Conservation (phyloP, 2,329 filamentous ascomycete genomes). For the Trichoderma citrinoviride region DNA sequence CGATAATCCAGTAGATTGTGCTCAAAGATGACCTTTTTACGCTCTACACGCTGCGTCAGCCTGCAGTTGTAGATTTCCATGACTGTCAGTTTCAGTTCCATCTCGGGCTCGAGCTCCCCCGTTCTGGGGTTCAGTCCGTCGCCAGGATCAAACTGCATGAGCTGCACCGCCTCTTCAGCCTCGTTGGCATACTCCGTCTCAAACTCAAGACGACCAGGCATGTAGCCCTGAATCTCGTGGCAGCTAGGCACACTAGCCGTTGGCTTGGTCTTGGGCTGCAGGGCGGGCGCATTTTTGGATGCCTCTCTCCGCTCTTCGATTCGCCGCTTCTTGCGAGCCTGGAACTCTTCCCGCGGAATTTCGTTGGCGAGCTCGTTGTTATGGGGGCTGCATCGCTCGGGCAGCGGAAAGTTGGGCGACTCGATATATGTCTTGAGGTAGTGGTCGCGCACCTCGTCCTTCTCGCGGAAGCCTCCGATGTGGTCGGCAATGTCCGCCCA, state of each 20-base stretch:
- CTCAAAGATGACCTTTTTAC: constrained; percentile 96
- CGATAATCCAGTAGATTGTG: constrained; percentile 91
- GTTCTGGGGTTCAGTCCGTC: constrained; percentile 85
- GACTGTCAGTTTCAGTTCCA: constrained; percentile 94
- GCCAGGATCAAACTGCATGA: constrained; percentile 97
- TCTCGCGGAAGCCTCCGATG: constrained; percentile 90
- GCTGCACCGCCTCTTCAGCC: constrained; percentile 94
- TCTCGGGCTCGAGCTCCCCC: constrained; percentile 87
- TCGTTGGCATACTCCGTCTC: constrained; percentile 98
- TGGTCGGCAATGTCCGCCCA: constrained; percentile 99
- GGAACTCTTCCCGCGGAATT: constrained; percentile 88
- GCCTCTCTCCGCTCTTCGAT: constrained; percentile 90
- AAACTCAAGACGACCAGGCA: constrained; percentile 95
- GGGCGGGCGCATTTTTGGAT: constrained; percentile 76
- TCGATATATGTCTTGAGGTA: constrained; percentile 87
- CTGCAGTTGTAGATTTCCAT: constrained; percentile 98
- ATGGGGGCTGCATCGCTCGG: constrained; percentile 77
- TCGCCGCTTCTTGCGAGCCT: constrained; percentile 83
- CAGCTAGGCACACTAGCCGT: constrained; percentile 93
- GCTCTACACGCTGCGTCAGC: constrained; percentile 83
- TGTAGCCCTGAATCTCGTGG: constrained; percentile 97
- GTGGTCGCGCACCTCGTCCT: constrained; percentile 94
- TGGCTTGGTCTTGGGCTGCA: constrained; percentile 90
- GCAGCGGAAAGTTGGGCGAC: constrained; percentile 79
- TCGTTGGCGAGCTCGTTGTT: constrained; percentile 76